Evolutionary conservation across 768 basidiomycete species (phyloP).

Genomic region (Psilocybe sp.): DNA sequence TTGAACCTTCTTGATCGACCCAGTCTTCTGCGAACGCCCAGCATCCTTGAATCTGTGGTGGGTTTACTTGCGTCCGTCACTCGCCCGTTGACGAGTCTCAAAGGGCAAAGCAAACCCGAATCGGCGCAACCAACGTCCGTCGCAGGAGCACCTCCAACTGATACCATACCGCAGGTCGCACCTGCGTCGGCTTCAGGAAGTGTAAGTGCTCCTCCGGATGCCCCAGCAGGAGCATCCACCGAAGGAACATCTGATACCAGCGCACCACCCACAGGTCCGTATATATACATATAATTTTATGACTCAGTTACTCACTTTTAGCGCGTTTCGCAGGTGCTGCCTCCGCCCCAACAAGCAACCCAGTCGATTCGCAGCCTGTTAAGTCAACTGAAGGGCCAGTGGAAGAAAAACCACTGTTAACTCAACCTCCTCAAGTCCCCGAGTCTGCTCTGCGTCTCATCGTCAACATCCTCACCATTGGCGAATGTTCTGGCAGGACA

Average conservation of each 20-base stretch:
- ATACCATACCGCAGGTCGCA: not conserved
- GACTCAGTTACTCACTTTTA: not conserved
- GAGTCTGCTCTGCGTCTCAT: conserved; percentile 83
- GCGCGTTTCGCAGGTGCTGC: not conserved
- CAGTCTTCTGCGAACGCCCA: conserved; percentile 79
- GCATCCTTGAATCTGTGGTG: conserved; percentile 92
- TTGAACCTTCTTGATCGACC: conserved; percentile 87
- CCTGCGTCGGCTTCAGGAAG: not conserved
- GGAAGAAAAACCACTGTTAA: conserved; percentile 53
- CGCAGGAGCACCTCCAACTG: not conserved
- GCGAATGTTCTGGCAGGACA: conserved; percentile 95
- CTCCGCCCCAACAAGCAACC: conserved; percentile 3
- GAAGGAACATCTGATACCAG: not conserved
- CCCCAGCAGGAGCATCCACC: not conserved
- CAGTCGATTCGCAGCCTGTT: conserved; percentile 6
- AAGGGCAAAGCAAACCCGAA: conserved; percentile 38
- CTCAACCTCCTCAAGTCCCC: conserved; percentile 82
- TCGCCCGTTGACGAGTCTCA: conserved; percentile 70
- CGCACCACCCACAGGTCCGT: conserved; percentile 9
- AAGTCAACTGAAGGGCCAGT: conserved; percentile 31
- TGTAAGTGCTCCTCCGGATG: not conserved
- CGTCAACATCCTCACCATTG: conserved; percentile 95
- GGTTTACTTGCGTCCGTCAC: conserved; percentile 86
- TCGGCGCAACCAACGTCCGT: conserved; percentile 2
- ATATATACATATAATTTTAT: not conserved